Evolutionary conservation across 805 yeast species (phyloP).

Genomic region (Candida silvatica): DNA sequence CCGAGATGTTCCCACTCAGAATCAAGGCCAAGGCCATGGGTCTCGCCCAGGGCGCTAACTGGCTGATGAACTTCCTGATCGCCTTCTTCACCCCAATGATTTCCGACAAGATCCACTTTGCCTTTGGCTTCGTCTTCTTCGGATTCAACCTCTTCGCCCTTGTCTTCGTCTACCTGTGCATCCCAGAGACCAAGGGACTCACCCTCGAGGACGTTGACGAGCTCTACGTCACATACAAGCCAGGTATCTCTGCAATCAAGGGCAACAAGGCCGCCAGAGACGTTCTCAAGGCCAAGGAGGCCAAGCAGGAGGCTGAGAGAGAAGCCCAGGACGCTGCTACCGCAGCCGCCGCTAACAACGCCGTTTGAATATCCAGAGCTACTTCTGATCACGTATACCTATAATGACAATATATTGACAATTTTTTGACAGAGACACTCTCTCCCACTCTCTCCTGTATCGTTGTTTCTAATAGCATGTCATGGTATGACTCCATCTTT

Average conservation of each 20-base stretch:
- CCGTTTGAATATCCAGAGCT: no score
- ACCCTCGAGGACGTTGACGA: slow-evolving; percentile 49
- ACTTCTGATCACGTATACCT: no score
- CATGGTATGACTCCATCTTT: no score
- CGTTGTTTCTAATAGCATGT: no score
- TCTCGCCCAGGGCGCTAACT: slow-evolving; percentile 54
- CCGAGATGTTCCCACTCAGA: slow-evolving; percentile 62
- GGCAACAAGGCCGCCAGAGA: neutral
- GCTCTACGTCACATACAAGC: slow-evolving; percentile 30
- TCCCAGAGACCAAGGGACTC: slow-evolving; percentile 48
- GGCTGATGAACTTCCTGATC: slow-evolving; percentile 51
- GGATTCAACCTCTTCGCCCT: slow-evolving; percentile 44
- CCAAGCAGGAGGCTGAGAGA: neutral
- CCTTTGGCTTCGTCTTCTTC: slow-evolving; percentile 48
- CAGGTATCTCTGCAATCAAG: slow-evolving; percentile 18
- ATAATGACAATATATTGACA: no score
- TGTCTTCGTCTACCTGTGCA: slow-evolving; percentile 42
- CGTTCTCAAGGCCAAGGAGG: neutral
- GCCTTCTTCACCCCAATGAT: slow-evolving; percentile 51
- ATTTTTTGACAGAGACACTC: no score
- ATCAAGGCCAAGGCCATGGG: slow-evolving; percentile 57
- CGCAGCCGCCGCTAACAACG: no score
- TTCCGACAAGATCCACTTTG: slow-evolving; percentile 42
- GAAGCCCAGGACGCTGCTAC: no score
- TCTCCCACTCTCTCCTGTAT: no score